phyloP scores from a whole-genome alignment of 2,329 filamentous ascomycete species.

The Aspergillus sp. region DNA sequence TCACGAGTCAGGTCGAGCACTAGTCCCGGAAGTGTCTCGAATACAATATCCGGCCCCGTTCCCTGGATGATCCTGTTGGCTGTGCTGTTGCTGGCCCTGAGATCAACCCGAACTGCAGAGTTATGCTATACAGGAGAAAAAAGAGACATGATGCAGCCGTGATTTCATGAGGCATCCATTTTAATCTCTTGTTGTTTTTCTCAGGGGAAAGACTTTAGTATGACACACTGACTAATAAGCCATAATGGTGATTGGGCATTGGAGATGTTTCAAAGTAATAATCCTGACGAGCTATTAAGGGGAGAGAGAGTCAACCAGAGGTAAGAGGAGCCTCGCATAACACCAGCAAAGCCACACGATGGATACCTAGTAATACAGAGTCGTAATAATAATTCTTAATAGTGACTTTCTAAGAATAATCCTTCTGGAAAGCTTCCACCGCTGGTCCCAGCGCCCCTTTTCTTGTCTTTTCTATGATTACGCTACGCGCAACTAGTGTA shows the following conservation, averaged over 20 bases:
- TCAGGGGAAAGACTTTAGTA: background rate
- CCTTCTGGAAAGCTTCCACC: background rate
- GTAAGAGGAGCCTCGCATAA: no score
- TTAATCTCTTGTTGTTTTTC: background rate
- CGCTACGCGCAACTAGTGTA: background rate
- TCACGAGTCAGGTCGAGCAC: background rate
- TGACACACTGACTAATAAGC: background rate
- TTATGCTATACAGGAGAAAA: background rate
- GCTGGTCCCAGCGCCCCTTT: background rate
- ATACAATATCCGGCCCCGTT: background rate
- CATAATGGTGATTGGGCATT: background rate
- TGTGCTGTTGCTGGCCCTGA: no score
- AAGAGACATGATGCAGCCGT: background rate
- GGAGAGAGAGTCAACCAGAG: no score
- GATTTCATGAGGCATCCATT: background rate
- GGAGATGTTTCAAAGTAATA: background rate
- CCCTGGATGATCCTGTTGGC: no score
- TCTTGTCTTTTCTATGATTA: background rate
- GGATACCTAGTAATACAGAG: no score
- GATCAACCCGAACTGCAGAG: background rate
- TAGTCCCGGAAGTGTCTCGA: background rate
- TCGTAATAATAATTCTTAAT: background rate
- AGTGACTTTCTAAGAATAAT: background rate
- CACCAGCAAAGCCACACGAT: no score
- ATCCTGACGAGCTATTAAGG: no score